Base-by-base conservation (phyloP, 2,329 filamentous ascomycete genomes). In the Aspergillus proliferans region DNA sequence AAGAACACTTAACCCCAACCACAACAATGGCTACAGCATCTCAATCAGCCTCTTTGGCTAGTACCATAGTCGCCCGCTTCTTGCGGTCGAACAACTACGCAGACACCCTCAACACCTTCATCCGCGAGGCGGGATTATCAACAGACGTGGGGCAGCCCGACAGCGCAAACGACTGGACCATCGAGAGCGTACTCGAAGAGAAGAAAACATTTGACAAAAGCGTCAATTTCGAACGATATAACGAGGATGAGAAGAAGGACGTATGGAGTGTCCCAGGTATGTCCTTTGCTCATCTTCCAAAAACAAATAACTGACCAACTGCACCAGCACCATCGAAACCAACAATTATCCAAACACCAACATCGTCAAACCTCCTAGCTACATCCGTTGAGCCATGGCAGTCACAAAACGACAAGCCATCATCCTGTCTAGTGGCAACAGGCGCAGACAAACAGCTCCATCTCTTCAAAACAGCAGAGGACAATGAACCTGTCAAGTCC, bases 161-260 rank as follows among this genome's bases (percentile, higher is more conserved):
- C 43, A 9, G 53, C 8, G 50, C 59, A 9, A 69, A 69, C 26
- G 69, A 74, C 47, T 68, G 81, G 61, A 82, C 80, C 2, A 74
- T 84, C 46, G 81, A 84, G 57, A 69, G 75, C 41, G 69, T 84
- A n/a, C 68, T 84, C 6, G 73, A 81, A 44, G 81, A 84, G 64
- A 84, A 84, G 66, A 75, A 72, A 57, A 69, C 68, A 0, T 84
- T 79, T 55, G 81, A 84, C 57, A 61, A 79, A 10, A 79, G 70
- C 48, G 61, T 77, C 22, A 71, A 68, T 3, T 82, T 82, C 52
- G 81, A 84, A 58, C 80, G 78, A 58, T 62, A 78, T 43, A 76
- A 73, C 5, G 52, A 73, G 1, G 65, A 73, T n/a, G 70, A 75
- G 48, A 63, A 70, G 15, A 58, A 58, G n/a, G 59, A 57, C 47